Evolutionary conservation across 179 eudicot species (phyloP), one percentile per base, ranked within the genome.

Genomic region (Heliamphora pulchella): DNA sequence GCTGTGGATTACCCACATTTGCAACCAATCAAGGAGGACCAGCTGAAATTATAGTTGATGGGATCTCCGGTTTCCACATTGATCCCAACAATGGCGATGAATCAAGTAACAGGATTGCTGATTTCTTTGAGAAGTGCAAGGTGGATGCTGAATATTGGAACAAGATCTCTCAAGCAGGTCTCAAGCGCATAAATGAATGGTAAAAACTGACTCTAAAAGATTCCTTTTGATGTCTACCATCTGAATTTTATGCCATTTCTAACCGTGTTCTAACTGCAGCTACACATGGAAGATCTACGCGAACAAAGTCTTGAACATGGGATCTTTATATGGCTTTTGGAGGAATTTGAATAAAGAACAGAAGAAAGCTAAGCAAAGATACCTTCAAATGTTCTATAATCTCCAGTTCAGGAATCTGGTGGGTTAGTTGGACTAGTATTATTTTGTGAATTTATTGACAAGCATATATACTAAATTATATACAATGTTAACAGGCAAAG

Each of bases 21-120:
- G 98, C 97, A 31, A 95, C 98, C 8, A 91, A 90, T 83, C 98
- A 95, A 80, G 98, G 98, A 20, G 98, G 98, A 2, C 98, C 98
- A 0, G 95, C 97, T n/a, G 98, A 95, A 89, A 93, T 95, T 48
- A 91, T 95, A 53, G 89, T 93, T 50, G 90, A 95, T 41, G 95
- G 94, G 57, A 81, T 89, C 62, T 93, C 97, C 0, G 97, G 98
- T 68, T 95, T 88, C 74, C 98, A 89, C 72, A 87, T 95, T 71
- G 95, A 95, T 82, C 97, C 98, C 8, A 84, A 78, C 80, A 87
- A 90, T 41, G 97, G 97, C 2, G 94, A 91, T 67, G 92, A 89
- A 77, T 88, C 98, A 75, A 90, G 87, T 86, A 85, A 82, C 82
- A 90, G 89, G 81, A 87, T 95, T 82, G 98, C 93, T n/a, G 91